These are phyloP conservation scores for Suillus hirtellus DNA, from an alignment of 768 basidiomycete species.

Conservation along the genomic window DNA sequence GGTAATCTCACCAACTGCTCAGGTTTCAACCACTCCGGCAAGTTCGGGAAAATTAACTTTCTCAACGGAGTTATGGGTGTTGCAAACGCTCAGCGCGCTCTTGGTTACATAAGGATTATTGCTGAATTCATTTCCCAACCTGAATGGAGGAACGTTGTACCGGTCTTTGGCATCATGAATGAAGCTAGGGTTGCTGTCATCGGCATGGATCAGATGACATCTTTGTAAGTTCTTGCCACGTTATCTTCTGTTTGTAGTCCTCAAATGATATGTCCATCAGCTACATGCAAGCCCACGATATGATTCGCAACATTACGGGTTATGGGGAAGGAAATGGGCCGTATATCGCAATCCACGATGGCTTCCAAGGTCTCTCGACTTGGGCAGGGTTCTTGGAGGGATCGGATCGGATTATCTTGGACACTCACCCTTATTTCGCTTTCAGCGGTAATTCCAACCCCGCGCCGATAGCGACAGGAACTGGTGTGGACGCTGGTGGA, in stretches of 20 bases:
- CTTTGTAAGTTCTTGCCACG: constrained; percentile 53
- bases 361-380: constrained; percentile 45
- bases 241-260: neutral
- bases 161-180: constrained; percentile 64
- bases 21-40: constrained; percentile 66
- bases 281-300: constrained; percentile 57
- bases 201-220: constrained; percentile 51
- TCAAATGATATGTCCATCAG: constrained; percentile 31
- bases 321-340: constrained; percentile 61
- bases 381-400: constrained; percentile 59
- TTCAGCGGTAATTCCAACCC: constrained; percentile 45
- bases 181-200: constrained; percentile 56
- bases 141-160: constrained; percentile 63
- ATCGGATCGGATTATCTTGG: constrained; percentile 59
- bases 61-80: constrained; percentile 77
- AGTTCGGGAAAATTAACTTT: constrained; percentile 60
- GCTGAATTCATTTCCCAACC: constrained; percentile 82
- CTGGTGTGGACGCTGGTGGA: constrained; percentile 38
- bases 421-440: constrained; percentile 70
- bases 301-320: constrained; percentile 74
- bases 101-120: constrained; percentile 73
- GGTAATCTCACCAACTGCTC: constrained; percentile 12
- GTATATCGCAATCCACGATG: constrained; percentile 63
- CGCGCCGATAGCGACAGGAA: constrained; percentile 36
- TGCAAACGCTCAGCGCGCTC: constrained; percentile 79